Conservation (phyloP, 768 basidiomycete genomes). For the Saitozyma podzolica region DNA sequence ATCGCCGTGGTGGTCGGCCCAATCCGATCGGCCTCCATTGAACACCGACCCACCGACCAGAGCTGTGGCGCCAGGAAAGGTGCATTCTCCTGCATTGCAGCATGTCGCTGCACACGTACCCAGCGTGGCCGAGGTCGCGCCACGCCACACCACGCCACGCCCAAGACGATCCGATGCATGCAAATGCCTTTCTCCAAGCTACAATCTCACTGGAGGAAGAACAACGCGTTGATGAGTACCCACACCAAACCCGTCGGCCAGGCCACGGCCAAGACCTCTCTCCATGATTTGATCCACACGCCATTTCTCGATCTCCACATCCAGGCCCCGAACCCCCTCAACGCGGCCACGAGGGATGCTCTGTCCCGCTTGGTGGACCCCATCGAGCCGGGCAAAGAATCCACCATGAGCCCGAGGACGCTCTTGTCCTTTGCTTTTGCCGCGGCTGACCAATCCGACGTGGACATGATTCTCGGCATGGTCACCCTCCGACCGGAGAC, state of each 20-base stretch:
- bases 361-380: slow-evolving; percentile 1
- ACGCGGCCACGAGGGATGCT: slow-evolving; percentile 12
- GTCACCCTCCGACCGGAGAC: slow-evolving; percentile 20
- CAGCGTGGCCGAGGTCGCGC: too few relatives aligned
- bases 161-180: too few relatives aligned
- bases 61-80: too few relatives aligned
- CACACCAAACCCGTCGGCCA: slow-evolving; percentile 48
- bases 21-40: too few relatives aligned
- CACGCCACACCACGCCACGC: too few relatives aligned
- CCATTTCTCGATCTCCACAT: slow-evolving; percentile 43
- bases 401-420: slow-evolving; percentile 27
- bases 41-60: too few relatives aligned
- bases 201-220: slow-evolving; percentile 24
- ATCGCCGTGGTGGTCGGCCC: too few relatives aligned
- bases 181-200: too few relatives aligned
- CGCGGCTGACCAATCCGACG: slow-evolving; percentile 39
- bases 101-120: too few relatives aligned
- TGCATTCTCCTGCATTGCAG: too few relatives aligned
- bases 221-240: slow-evolving; percentile 45
- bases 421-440: slow-evolving; percentile 46
- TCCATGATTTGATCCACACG: slow-evolving; percentile 37
- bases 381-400: neutral
- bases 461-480: slow-evolving; percentile 31
- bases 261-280: slow-evolving; percentile 38
- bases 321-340: slow-evolving; percentile 31